phyloP scores from a whole-genome alignment of 2,329 filamentous ascomycete species.

The Cucurbitaria berberidis region DNA sequence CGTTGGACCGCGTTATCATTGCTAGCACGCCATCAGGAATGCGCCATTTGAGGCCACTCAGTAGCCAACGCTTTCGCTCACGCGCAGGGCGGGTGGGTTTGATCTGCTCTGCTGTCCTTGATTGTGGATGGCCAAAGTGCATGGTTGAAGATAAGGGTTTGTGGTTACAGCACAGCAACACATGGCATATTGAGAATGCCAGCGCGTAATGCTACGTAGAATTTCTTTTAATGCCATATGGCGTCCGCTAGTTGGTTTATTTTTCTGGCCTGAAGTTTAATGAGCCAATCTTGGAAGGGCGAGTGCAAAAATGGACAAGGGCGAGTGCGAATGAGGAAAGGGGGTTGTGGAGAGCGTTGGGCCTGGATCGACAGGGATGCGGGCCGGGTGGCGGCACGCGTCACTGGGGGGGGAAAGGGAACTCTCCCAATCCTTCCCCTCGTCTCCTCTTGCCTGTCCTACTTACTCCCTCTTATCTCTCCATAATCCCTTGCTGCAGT shows the following conservation, averaged over 20 bases:
- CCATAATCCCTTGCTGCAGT: neutral
- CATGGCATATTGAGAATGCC: neutral
- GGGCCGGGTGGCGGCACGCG: slow-evolving; percentile 5
- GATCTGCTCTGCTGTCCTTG: too few relatives aligned
- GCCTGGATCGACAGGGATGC: slow-evolving; percentile 2
- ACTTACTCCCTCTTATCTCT: neutral
- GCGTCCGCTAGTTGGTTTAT: neutral
- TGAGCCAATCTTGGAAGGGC: neutral
- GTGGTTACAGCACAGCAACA: neutral
- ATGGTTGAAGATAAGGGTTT: neutral
- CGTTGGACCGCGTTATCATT: neutral
- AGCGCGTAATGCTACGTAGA: neutral
- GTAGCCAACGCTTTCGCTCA: neutral
- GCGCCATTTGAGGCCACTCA: neutral
- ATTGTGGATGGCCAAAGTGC: neutral
- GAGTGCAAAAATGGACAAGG: neutral
- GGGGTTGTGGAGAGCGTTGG: slow-evolving; percentile 11
- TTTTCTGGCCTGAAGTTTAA: neutral
- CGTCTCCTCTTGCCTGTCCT: neutral
- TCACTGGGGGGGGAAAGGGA: slow-evolving; percentile 21
- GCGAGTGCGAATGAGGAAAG: slow-evolving; percentile 5
- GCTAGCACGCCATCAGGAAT: neutral
- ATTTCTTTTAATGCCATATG: neutral
- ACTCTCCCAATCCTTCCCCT: neutral
- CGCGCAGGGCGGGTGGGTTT: too few relatives aligned